Evolutionary conservation across 192 early-diverging fungal species (phyloP).

Genomic region (Mortierella hygrophila): DNA sequence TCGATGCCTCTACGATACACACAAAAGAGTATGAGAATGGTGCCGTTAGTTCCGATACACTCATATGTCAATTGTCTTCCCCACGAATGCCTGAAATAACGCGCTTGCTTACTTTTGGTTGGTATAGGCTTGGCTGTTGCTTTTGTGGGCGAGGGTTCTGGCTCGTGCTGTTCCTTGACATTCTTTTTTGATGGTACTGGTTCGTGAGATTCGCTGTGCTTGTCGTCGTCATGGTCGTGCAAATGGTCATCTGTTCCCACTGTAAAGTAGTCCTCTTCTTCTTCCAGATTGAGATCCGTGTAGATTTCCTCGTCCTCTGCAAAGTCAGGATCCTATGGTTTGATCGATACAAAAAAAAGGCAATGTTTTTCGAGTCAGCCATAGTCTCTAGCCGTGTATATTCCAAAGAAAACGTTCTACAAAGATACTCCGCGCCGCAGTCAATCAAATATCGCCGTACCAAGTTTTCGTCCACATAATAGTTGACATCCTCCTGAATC

Average conservation of each 20-base stretch:
- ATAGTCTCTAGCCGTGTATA: background rate
- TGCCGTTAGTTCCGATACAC: too few relatives aligned
- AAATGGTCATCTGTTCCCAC: conserved; percentile 79
- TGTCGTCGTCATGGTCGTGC: conserved; percentile 30
- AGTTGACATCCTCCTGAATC: conserved; percentile 92
- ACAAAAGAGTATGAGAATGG: background rate
- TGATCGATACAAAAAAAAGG: conserved; percentile 22
- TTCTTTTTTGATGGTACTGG: conserved; percentile 24
- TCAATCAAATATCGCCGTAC: conserved; percentile 18
- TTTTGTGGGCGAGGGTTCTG: conserved; percentile 43
- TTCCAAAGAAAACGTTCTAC: background rate
- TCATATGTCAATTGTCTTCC: too few relatives aligned
- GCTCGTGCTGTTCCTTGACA: conserved; percentile 61
- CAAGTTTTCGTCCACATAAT: conserved; percentile 93
- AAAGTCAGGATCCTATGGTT: conserved; percentile 86
- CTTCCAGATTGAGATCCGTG: conserved; percentile 92
- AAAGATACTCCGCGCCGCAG: background rate
- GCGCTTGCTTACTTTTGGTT: conserved; percentile 38
- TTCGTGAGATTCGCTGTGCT: conserved; percentile 13
- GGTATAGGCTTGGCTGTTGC: conserved; percentile 22
- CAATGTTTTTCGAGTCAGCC: background rate
- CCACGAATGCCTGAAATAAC: background rate
- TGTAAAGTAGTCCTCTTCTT: conserved; percentile 87
- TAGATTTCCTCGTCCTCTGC: conserved; percentile 95
- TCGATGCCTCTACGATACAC: conserved; percentile 18